Base-by-base conservation (phyloP, 768 basidiomycete genomes). In the Cystofilobasidium bisporidii region DNA sequence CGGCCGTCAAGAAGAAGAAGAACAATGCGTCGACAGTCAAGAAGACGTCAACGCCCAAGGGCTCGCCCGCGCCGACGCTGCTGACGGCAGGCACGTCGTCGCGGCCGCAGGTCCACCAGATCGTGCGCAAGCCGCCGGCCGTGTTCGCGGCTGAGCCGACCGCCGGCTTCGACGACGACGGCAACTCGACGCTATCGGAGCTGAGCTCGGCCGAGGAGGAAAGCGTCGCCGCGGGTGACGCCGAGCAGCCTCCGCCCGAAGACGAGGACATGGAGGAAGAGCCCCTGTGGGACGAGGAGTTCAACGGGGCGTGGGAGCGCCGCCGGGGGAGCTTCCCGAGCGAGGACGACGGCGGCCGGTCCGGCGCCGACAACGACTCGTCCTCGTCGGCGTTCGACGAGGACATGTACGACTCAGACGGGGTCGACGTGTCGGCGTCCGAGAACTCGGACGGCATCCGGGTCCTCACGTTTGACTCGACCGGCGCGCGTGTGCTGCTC, bases 61-160 rank as follows among this genome's bases (percentile, higher is more conserved):
- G 43, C n/a, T 40, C 65, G 24, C 47, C 64, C 14, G 45, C 58
- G 47, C 32, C 41, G 24, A 60, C 65, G 28, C 65, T 66, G 33
- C 50, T 66, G 10, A 66, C 65, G 24, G 65, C 65, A 30, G 65
- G 65, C 15, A 66, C 65, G 26, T 66, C 65, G 22, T 60, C 43
- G 33, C 58, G 65, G 26, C 65, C 65, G 17, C 57, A 66, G 47
- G 33, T 66, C 6, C 65, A 66, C 47, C 57, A 57, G 17, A 57
- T 66, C 57, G 57, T 66, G 26, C 43, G 53, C 53, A 56, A 56
- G 30, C 53, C 53, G 20, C 28, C 53, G 30, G 53, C 53, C 15
- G 53, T 56, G 28, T 56, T 56, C 15, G 28, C 53, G 28, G 53
- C 53, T 8, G 28, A 56, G 53, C 53, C 26, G 53, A 56, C 53